Conservation (phyloP, 73 alveolate species). For the Tetrahymena thermophila region DNA sequence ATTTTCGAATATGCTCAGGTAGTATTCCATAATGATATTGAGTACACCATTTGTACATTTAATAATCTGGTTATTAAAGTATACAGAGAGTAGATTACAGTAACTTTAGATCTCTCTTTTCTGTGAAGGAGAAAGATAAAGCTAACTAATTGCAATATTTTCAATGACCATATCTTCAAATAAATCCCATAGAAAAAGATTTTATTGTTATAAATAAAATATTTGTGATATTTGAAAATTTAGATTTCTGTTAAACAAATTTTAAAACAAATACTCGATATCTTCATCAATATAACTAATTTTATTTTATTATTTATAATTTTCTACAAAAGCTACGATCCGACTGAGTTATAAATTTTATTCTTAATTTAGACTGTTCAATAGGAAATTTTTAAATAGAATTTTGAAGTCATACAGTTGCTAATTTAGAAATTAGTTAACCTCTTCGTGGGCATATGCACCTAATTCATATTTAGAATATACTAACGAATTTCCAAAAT, state of each 20-base stretch:
- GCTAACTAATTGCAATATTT: neutral
- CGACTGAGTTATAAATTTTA: neutral
- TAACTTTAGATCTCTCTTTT: neutral
- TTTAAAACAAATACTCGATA: neutral
- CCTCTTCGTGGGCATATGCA: neutral
- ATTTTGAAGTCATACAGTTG: neutral
- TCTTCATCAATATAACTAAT: too few relatives aligned
- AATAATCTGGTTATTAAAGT: neutral
- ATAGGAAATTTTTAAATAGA: neutral
- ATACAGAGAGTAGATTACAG: neutral
- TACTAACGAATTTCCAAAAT: neutral
- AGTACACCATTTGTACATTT: neutral
- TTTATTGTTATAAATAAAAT: neutral
- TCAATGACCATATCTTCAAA: neutral
- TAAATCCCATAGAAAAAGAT: neutral
- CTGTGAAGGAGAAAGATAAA: neutral
- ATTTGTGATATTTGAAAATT: neutral
- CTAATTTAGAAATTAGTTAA: neutral
- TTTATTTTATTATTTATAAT: neutral
- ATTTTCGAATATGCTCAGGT: too few relatives aligned
- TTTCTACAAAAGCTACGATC: neutral
- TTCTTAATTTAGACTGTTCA: neutral
- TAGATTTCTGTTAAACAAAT: neutral
- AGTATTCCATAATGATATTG: neutral
- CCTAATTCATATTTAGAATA: neutral